phyloP scores from a whole-genome alignment of 129 eudicot genomes.

The Pittosporum tobira region DNA sequence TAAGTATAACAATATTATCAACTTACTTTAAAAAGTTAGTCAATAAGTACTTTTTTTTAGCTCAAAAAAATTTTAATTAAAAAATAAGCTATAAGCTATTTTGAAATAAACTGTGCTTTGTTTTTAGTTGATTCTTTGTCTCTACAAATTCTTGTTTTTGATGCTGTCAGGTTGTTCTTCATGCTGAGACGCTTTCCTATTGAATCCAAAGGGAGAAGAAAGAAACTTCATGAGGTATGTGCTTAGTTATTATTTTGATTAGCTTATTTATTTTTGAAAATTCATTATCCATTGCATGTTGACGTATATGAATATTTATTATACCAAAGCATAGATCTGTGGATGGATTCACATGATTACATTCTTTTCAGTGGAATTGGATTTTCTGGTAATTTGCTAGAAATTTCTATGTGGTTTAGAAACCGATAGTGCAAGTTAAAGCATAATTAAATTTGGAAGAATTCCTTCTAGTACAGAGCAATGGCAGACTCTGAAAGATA shows the following conservation, averaged over 20 bases:
- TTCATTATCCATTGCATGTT: neutral
- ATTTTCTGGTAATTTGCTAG: neutral
- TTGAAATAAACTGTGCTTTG: neutral
- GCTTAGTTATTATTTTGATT: conserved; percentile 2
- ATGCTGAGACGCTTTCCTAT: conserved; percentile 90
- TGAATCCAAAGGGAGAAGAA: conserved; percentile 91
- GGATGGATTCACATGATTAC: neutral
- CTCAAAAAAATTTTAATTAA: too few relatives aligned
- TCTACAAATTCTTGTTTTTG: conserved; percentile 4
- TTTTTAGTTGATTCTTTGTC: conserved; percentile 4
- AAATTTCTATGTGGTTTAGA: neutral
- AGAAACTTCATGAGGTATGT: conserved; percentile 93
- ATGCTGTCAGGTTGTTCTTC: conserved; percentile 55
- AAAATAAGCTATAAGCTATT: too few relatives aligned
- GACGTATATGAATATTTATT: neutral
- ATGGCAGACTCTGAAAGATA: neutral
- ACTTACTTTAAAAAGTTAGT: too few relatives aligned
- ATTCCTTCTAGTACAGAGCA: neutral
- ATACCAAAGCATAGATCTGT: neutral
- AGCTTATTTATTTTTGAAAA: neutral
- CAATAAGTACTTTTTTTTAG: too few relatives aligned
- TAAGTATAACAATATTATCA: too few relatives aligned
- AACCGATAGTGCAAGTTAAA: neutral
- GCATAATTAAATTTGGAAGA: neutral
- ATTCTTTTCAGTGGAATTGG: neutral